Conservation (phyloP, 257 asterid species). For the Solanum appendiculatum region DNA sequence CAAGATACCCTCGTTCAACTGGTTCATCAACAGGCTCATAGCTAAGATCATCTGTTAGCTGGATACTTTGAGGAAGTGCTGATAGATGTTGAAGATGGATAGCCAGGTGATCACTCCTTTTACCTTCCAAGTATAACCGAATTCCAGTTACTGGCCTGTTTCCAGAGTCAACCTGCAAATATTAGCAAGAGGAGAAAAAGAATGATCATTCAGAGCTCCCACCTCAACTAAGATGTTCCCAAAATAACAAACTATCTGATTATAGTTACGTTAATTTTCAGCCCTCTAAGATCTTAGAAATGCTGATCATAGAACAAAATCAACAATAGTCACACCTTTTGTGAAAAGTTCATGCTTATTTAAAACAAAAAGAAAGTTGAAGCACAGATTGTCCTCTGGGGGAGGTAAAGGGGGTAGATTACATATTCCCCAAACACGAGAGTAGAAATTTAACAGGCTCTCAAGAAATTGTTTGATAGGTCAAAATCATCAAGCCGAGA, state of each 20-base stretch:
- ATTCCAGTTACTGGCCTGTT: conserved; percentile 87
- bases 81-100: conserved; percentile 93
- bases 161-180: conserved; percentile 63
- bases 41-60: conserved; percentile 47
- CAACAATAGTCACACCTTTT: background rate
- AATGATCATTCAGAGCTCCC: background rate
- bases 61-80: conserved; percentile 51
- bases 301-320: background rate
- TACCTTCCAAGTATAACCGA: conserved; percentile 87
- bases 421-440: background rate
- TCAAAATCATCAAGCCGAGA: background rate
- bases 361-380: background rate
- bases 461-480: background rate
- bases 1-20: conserved; percentile 49
- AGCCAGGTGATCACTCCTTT: conserved; percentile 76
- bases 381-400: background rate
- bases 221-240: background rate
- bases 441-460: background rate
- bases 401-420: background rate
- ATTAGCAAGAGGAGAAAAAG: background rate
- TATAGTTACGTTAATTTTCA: background rate
- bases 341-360: background rate
- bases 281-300: background rate
- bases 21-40: conserved; percentile 60
- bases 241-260: background rate